A percentile compares a stretch with the other conserved stretches of the same genome.
These are phyloP conservation scores for Penicillium sp. DNA, from an alignment of 2,329 filamentous ascomycete species.

Conservation along the genomic window DNA sequence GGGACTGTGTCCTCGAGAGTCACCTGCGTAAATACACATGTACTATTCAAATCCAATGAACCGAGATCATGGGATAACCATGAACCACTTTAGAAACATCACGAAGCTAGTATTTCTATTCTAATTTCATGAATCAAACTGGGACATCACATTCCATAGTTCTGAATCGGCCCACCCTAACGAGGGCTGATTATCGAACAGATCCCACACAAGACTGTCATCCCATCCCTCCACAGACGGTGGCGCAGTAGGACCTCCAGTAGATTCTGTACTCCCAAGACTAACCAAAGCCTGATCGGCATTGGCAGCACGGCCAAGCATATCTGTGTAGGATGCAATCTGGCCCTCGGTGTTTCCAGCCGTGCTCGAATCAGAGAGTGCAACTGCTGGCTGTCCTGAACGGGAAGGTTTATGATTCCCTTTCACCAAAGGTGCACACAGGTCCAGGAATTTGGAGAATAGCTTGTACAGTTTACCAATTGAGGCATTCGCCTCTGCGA, in stretches of 20 bases:
- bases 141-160: constrained; percentile 21
- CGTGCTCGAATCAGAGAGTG: background rate
- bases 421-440: constrained; percentile 23
- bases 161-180: constrained; percentile 27
- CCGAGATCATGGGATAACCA: background rate
- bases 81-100: background rate
- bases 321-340: background rate
- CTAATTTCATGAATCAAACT: constrained; percentile 9
- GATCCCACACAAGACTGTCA: constrained; percentile 27
- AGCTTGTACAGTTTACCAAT: constrained; percentile 24
- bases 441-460: constrained; percentile 25
- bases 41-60: constrained; percentile 18
- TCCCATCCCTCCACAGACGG: constrained; percentile 21
- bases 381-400: background rate
- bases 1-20: constrained; percentile 22
- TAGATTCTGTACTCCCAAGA: constrained; percentile 3
- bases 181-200: constrained; percentile 27
- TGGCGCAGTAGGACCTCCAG: constrained; percentile 1
- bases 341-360: background rate
- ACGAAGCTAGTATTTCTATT: background rate
- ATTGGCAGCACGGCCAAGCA: constrained; percentile 3
- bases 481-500: constrained; percentile 21
- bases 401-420: background rate
- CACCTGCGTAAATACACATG: constrained; percentile 24
- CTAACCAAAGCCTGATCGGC: background rate